Evolutionary conservation across 163 green algal genomes (phyloP), one percentile per base, ranked within the genome.

Genomic region (Scenedesmus sp.): DNA sequence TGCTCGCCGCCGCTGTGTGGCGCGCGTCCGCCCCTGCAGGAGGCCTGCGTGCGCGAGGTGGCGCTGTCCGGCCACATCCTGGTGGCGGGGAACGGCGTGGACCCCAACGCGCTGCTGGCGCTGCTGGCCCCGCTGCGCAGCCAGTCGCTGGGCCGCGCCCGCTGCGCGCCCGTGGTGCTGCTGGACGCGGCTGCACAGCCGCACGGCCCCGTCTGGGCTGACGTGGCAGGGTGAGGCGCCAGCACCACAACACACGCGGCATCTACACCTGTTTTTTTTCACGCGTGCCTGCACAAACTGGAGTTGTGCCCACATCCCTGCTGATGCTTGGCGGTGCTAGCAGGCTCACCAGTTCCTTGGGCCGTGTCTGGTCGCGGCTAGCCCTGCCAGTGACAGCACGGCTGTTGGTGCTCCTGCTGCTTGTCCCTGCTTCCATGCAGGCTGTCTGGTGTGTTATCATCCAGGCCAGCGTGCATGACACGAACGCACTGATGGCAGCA

Each of bases 61-160:
- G 13, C 49, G 20, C 30, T 90, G 12, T 35, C 79, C 0, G 85
- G 68, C 43, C 85, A 90, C 43, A 56, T 90, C 13, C 2, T 90
- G 40, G 65, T 90, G 10, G 68, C 26, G n/a, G 65, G 33, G n/a
- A 24, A 40, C 42, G 51, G 85, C 20, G 53, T 53, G 35, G 68
- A 51, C 3, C 85, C 85, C 18, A 37, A 20, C 42, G 65, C 85
- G 7, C 85, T 90, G 15, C 53, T 83, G 53, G 44, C 44, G n/a
- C 65, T 90, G 65, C 85, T 90, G 44, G 68, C 42, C 33, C 85
- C 85, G 1, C 46, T 90, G 65, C 65, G 85, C 65, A 90, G 85
- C 72, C 70, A 10, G 40, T 24, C 85, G 10, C 46, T 90, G 65
- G 30, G 16, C 13, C 10, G 1, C 0, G 16, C 26, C 16, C n/a